Base-by-base conservation (phyloP, 2,329 filamentous ascomycete genomes). In the Teratosphaeria pseudoeucalypti region DNA sequence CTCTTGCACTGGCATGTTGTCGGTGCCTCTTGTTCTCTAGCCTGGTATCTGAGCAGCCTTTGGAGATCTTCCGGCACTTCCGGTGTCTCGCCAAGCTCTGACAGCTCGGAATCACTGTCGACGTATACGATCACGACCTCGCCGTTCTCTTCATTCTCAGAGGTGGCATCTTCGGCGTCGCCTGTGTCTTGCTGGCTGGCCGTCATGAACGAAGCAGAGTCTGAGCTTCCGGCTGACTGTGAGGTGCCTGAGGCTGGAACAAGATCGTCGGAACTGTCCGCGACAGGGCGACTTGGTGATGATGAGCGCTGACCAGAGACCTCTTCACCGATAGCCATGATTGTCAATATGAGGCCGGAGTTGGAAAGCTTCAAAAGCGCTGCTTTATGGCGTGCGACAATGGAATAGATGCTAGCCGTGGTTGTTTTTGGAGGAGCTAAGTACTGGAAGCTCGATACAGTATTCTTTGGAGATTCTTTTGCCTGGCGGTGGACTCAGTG, bases 31-130 rank as follows among this genome's bases (percentile, higher is more conserved):
- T 39, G 7, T 6, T 34, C 19, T 14, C 34, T 26, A 26, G n/a
- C 27, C 12, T 56, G 32, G 23, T 12, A 23, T 3, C 14, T 56
- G 54, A 23, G 32, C 11, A 26, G 54, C 16, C 34, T 10, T 12
- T 19, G 29, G 14, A 47, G 56, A 34, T 11, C 14, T 37, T 12
- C 7, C 3, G 43, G 43, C 29, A 43, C 23, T 10, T 43, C 16
- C 5, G 56, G 56, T 19, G 56, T 57, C 39, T 32, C 56, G 19
- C 34, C 26, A 16, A 57, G 39, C 2, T 58, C 57, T 27, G 57
- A 54, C 32, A 54, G 49, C 29, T 58, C 57, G n/a, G 57, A 58
- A 12, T 58, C 57, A 52, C 57, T 58, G 29, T 54, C 29, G 9
- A n/a, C 19, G 57, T 26, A 37, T 11, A 10, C 47, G 16, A 12